These are phyloP conservation scores for Farysia itapuensis DNA, from an alignment of 1,284 basidiomycete species.

Conservation along the genomic window DNA sequence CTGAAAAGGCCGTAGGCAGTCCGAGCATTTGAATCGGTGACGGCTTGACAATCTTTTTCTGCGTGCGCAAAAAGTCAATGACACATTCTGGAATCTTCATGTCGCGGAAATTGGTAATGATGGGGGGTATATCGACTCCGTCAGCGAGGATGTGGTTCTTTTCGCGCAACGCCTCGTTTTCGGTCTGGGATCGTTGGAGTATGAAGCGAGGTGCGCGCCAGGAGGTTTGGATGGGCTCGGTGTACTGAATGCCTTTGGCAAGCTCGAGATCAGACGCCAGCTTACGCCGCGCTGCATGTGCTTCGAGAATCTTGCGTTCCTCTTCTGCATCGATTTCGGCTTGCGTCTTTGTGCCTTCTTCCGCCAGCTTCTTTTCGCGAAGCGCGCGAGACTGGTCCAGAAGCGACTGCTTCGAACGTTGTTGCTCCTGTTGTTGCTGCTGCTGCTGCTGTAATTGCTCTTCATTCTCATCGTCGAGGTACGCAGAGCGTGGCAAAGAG, in stretches of 20 bases:
- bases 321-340: conserved; percentile 81
- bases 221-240: conserved; percentile 80
- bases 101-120: conserved; percentile 88
- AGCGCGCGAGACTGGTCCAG: conserved; percentile 64
- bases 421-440: conserved; percentile 67
- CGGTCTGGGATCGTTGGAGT: conserved; percentile 69
- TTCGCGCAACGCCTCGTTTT: conserved; percentile 77
- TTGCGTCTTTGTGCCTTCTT: conserved; percentile 68
- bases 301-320: conserved; percentile 85
- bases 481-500: not conserved
- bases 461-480: conserved; percentile 64
- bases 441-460: conserved; percentile 68
- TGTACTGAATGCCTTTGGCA: conserved; percentile 88
- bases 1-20: conserved; percentile 75
- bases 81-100: conserved; percentile 94
- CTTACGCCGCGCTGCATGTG: conserved; percentile 85
- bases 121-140: conserved; percentile 88
- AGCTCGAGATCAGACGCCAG: conserved; percentile 88
- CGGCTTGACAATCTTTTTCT: conserved; percentile 77
- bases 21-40: conserved; percentile 98
- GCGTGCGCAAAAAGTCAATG: conserved; percentile 77
- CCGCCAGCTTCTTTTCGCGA: conserved; percentile 72
- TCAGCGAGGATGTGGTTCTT: conserved; percentile 90
- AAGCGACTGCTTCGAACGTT: conserved; percentile 64
- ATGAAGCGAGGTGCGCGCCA: conserved; percentile 88